A percentile compares a stretch with the other conserved stretches of the same genome.
These are phyloP conservation scores for Mycena leptocephala DNA, from an alignment of 768 basidiomycete genomes.

Conservation along the genomic window DNA sequence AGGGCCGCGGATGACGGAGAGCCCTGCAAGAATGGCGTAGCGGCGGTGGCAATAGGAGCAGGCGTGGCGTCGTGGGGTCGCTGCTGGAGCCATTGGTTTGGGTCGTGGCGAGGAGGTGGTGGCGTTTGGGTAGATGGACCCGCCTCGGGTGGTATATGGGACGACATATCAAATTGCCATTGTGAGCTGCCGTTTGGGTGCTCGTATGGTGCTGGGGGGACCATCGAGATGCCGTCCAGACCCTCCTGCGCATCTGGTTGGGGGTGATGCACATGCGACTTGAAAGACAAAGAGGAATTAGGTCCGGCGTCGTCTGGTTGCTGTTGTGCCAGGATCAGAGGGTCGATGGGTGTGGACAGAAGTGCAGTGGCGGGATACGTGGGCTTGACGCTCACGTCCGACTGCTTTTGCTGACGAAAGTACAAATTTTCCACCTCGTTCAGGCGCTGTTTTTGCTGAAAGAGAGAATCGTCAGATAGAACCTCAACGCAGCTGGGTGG, in stretches of 20 bases:
- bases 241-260: neutral
- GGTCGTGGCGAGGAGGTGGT: neutral
- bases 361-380: neutral
- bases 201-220: neutral
- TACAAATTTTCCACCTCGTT: conserved; percentile 90
- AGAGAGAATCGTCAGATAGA: neutral
- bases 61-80: neutral
- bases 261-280: neutral
- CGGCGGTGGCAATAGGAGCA: neutral
- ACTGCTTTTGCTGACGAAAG: conserved; percentile 66
- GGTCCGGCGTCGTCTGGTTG: neutral
- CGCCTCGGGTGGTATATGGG: neutral
- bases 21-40: neutral
- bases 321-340: neutral
- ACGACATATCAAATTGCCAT: neutral
- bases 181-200: neutral
- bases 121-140: conserved; percentile 31
- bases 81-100: neutral
- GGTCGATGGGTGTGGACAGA: neutral
- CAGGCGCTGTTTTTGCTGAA: conserved; percentile 82
- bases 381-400: neutral
- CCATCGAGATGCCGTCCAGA: neutral
- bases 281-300: conserved; percentile 29
- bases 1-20: conserved; percentile 20
- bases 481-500: neutral